Conservation (phyloP, 257 asterid genomes). For the Scutellaria baicalensis region DNA sequence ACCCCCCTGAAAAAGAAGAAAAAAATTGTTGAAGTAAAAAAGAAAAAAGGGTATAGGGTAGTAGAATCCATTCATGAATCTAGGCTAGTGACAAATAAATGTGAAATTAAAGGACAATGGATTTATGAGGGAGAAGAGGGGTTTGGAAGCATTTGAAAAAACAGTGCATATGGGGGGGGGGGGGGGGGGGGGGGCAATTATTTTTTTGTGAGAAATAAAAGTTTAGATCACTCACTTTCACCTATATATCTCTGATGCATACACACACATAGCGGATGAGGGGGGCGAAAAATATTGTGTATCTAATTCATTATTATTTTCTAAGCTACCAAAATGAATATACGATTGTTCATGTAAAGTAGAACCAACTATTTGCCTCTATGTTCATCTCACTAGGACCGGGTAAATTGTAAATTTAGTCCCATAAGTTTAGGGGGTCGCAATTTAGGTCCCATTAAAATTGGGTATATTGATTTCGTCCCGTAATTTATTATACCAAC, state of each 20-base stretch:
- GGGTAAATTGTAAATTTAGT: no score
- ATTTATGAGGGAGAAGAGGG: constrained; percentile 10
- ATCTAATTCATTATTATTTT: neutral
- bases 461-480: no score
- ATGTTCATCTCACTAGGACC: no score
- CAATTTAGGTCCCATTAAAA: no score
- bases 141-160: constrained; percentile 29
- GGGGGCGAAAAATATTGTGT: constrained; percentile 25
- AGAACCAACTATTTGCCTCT: no score
- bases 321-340: neutral
- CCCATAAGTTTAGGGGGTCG: no score
- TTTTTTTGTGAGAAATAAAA: constrained; percentile 18
- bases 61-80: neutral
- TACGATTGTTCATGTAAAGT: no score
- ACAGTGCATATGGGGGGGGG: constrained; percentile 15
- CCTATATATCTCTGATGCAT: constrained; percentile 15
- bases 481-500: no score
- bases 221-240: constrained; percentile 41
- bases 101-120: constrained; percentile 18
- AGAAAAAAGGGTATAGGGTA: constrained; percentile 18
- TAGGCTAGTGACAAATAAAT: constrained; percentile 7
- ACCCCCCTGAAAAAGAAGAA: constrained; percentile 15
- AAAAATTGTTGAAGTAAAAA: neutral
- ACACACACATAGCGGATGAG: constrained; percentile 40
- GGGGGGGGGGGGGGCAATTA: constrained; percentile 7